Base-by-base conservation (phyloP, 176 grass and related monocot species). In the Oryza nivara region DNA sequence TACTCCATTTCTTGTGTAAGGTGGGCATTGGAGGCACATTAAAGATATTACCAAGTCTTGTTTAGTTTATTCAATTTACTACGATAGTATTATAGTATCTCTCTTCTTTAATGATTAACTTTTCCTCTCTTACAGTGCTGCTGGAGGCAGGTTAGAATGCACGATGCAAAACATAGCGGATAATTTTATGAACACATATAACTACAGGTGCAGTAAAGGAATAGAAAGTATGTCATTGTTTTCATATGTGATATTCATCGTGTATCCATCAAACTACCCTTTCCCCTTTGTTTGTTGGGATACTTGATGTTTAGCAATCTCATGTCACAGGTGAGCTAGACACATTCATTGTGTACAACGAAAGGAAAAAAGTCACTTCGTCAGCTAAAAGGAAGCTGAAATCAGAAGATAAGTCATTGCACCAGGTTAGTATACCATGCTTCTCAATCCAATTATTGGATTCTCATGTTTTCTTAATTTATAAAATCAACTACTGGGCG, bases 131-230 rank as follows among this genome's bases (percentile, higher is more conserved):
- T 41, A 61, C 77, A 98, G 96, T 87, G 86, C 85, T 88, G 81
- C 78, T 77, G 96, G 93, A 17, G 96, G 93, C 61, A 87, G 96
- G 84, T 72, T 98, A 77, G 96, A 98, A 76, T 98, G 96, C 77
- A 98, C 96, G 14, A 98, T 98, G 96, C 96, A 98, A 85, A 98
- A 95, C 65, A 92, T 98, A 83, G 96, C 93, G 73, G 96, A 95
- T 82, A 85, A 86, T 85, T 98, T 98, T 87, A 44, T 79, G 83
- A 94, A 95, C 75, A 90, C 48, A 3, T 94, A 78, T 89, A 90
- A 86, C 80, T 90, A 88, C 83, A 89, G 80, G 80, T 89, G 91
- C 91, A 85, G 80, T 52, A 76, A 85, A 84, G 87, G 60, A 68
- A 92, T 95, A 85, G 96, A 98, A 98, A 90, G 96, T 98, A 93